A percentile compares a stretch with the other conserved stretches of the same genome.
These are phyloP conservation scores for Suillus subalutaceus DNA, from an alignment of 768 basidiomycete genomes.

Conservation along the genomic window DNA sequence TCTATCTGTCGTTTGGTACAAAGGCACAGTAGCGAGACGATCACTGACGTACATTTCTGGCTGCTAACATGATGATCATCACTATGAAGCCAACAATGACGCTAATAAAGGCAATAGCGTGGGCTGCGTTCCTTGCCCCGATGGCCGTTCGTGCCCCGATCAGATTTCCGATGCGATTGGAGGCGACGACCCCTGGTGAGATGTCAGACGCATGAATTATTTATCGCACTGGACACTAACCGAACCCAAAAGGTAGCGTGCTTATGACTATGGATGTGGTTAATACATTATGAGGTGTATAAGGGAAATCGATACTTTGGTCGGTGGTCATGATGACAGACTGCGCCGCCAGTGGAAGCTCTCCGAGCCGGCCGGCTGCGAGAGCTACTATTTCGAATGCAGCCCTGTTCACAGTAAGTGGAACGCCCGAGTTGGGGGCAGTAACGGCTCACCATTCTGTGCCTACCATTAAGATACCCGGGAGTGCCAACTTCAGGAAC, in stretches of 20 bases:
- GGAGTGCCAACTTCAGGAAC: conserved; percentile 72
- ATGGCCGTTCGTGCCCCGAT: conserved; percentile 59
- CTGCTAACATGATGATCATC: conserved; percentile 59
- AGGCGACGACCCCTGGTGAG: conserved; percentile 61
- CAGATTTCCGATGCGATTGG: conserved; percentile 72
- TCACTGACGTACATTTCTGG: conserved; percentile 51
- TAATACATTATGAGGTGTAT: conserved; percentile 4
- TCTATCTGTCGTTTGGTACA: conserved; percentile 28
- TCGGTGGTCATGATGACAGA: conserved; percentile 82
- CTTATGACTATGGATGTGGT: conserved; percentile 53
- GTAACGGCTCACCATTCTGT: conserved; percentile 66
- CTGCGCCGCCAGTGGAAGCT: conserved; percentile 71
- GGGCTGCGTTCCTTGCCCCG: conserved; percentile 59
- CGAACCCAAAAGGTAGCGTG: conserved; percentile 77
- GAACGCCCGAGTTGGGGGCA: background rate
- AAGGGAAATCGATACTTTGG: conserved; percentile 49
- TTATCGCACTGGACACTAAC: conserved; percentile 23
- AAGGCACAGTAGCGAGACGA: background rate
- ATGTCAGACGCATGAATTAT: background rate
- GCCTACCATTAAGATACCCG: conserved; percentile 78
- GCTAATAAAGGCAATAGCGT: conserved; percentile 66
- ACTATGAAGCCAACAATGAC: conserved; percentile 59
- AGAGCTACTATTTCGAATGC: conserved; percentile 84
- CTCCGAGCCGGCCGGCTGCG: conserved; percentile 71
- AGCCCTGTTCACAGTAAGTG: conserved; percentile 49